These are phyloP conservation scores for Acacia concinna DNA, from an alignment of 331 rosid genomes.

Conservation along the genomic window DNA sequence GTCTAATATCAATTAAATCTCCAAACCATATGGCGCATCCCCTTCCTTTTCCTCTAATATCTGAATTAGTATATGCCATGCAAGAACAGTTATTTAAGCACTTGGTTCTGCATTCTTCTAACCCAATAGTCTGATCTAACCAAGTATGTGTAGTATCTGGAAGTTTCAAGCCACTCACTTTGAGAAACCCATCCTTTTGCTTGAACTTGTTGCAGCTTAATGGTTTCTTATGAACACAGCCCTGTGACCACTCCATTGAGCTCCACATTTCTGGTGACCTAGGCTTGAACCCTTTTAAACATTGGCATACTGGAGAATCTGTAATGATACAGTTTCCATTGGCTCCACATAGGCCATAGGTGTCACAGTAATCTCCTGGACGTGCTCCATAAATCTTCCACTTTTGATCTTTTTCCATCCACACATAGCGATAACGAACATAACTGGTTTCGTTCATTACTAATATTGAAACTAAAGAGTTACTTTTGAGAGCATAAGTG, in stretches of 20 bases:
- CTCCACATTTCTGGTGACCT: constrained; percentile 23
- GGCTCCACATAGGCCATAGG: constrained; percentile 40
- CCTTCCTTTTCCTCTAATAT: constrained; percentile 37
- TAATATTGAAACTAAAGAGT: constrained; percentile 25
- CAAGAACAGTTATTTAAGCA: constrained; percentile 48
- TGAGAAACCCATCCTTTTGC: constrained; percentile 30
- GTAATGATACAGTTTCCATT: constrained; percentile 34
- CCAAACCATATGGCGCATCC: constrained; percentile 38
- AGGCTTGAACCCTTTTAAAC: constrained; percentile 43
- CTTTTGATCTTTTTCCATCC: constrained; percentile 19
- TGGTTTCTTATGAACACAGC: constrained; percentile 36
- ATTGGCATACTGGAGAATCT: constrained; percentile 35
- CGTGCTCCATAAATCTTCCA: constrained; percentile 29
- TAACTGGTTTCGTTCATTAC: constrained; percentile 27
- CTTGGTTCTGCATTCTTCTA: constrained; percentile 34
- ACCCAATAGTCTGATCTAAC: constrained; percentile 21
- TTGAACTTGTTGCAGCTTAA: constrained; percentile 27
- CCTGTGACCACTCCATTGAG: constrained; percentile 20
- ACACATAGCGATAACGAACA: constrained; percentile 3
- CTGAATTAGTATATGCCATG: constrained; percentile 41
- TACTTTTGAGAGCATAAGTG: constrained; percentile 26
- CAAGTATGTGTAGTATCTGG: constrained; percentile 39
- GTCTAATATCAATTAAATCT: background rate
- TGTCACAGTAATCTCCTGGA: constrained; percentile 45
- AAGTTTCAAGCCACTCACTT: constrained; percentile 27